phyloP scores from a whole-genome alignment of 106 monocot species.

The Amphibolis antarctica region DNA sequence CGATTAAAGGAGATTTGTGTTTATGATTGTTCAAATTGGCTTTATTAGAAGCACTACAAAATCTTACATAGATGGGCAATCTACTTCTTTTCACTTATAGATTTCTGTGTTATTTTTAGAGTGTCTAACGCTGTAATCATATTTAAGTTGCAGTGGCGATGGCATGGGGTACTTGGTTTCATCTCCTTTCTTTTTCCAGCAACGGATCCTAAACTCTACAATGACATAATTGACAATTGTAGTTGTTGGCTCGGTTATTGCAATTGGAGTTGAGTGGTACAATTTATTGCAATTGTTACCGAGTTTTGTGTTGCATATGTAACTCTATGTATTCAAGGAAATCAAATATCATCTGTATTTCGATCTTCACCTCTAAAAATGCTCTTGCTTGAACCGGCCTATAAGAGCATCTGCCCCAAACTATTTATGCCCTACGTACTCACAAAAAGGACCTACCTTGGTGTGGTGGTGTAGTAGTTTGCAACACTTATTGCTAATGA shows the following conservation, averaged over 20 bases:
- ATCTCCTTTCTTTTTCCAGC: constrained; percentile 5
- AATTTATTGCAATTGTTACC: too few species aligned
- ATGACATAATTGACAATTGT: constrained; percentile 3
- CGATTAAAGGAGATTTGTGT: too few species aligned
- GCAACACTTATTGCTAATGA: too few species aligned
- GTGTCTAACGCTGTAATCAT: not conserved
- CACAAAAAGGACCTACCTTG: not conserved
- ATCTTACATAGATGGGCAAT: too few species aligned
- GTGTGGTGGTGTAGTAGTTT: too few species aligned
- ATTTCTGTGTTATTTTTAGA: not conserved
- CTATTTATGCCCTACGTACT: too few species aligned
- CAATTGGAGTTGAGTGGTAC: not conserved
- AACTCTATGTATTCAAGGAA: not conserved
- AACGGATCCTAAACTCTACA: constrained; percentile 4
- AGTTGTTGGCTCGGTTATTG: constrained; percentile 4
- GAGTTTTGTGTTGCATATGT: not conserved
- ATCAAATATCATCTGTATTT: too few species aligned
- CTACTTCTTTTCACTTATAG: not conserved
- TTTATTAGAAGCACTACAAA: too few species aligned
- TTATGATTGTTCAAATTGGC: too few species aligned
- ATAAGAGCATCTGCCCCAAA: too few species aligned
- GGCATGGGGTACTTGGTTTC: not conserved
- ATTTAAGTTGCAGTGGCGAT: not conserved
- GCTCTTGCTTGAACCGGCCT: too few species aligned
- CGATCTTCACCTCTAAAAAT: too few species aligned